These are phyloP conservation scores for Aphanomyces invadans DNA, from an alignment of 352 stramenopile genomes.

Conservation along the genomic window DNA sequence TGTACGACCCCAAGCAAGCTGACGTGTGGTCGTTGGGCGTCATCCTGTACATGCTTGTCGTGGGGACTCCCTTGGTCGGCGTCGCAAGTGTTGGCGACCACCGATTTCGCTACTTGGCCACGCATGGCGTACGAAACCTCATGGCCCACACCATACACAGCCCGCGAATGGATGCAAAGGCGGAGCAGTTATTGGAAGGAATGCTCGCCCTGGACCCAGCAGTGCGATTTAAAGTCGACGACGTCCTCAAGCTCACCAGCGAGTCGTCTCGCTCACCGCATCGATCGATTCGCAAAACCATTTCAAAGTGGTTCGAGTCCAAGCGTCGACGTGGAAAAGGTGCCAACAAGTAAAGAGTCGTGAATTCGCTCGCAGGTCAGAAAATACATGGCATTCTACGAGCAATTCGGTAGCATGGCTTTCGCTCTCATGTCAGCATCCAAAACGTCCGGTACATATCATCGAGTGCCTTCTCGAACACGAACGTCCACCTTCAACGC, in stretches of 20 bases:
- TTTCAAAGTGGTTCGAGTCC: neutral
- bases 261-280: neutral
- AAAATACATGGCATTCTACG: no score
- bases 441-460: no score
- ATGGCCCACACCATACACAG: slow-evolving; percentile 26
- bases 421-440: no score
- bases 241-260: neutral
- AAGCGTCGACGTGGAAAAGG: no score
- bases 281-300: neutral
- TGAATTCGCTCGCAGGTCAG: no score
- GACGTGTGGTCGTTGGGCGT: slow-evolving; percentile 56
- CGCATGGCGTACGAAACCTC: neutral
- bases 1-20: slow-evolving; percentile 45
- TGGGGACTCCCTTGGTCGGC: slow-evolving; percentile 51
- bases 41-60: slow-evolving; percentile 48
- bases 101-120: slow-evolving; percentile 26
- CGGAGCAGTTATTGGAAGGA: neutral
- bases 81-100: slow-evolving; percentile 36
- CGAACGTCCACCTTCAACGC: no score
- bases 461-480: no score
- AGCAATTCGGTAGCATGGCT: no score
- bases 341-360: no score
- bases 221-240: neutral
- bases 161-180: neutral
- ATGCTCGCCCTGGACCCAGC: neutral